Conservation (phyloP, 2,329 filamentous ascomycete genomes). For the Paracoccidioides brasiliensis region DNA sequence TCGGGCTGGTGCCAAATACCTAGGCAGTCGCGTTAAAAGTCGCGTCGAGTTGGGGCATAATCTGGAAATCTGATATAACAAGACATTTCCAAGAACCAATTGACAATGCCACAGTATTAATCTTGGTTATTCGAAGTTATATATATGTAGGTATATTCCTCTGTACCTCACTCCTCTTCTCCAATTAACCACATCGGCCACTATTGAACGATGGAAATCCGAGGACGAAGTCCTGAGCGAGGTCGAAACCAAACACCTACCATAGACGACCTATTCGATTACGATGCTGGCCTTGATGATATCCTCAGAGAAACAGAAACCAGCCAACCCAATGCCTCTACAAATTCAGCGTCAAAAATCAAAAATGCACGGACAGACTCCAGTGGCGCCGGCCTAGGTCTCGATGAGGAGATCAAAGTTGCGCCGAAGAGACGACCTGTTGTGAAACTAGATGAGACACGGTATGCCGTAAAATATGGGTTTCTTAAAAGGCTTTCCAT, state of each 20-base stretch:
- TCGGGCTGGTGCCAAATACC: too few relatives aligned
- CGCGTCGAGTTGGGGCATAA: background rate
- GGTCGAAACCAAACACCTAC: background rate
- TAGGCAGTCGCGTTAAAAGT: background rate
- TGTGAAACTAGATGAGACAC: constrained; percentile 75
- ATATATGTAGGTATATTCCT: background rate
- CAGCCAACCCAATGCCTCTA: constrained; percentile 10
- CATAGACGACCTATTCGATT: constrained; percentile 60
- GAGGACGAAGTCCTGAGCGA: background rate
- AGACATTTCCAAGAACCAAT: background rate
- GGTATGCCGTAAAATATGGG: constrained; percentile 31
- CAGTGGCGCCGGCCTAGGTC: constrained; percentile 49
- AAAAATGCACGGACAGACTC: constrained; percentile 26
- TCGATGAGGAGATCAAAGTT: constrained; percentile 77
- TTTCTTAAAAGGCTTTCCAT: too few relatives aligned
- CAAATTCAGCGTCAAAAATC: constrained; percentile 13
- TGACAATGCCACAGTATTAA: background rate
- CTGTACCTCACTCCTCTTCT: background rate
- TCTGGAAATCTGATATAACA: background rate
- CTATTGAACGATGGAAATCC: background rate
- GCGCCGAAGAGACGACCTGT: constrained; percentile 62
- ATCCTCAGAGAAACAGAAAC: constrained; percentile 32
- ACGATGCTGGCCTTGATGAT: constrained; percentile 49
- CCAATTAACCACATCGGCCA: background rate
- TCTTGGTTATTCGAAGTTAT: background rate